Base-by-base conservation (phyloP, 345 rosid species). In the Hibiscus tridactylites region DNA sequence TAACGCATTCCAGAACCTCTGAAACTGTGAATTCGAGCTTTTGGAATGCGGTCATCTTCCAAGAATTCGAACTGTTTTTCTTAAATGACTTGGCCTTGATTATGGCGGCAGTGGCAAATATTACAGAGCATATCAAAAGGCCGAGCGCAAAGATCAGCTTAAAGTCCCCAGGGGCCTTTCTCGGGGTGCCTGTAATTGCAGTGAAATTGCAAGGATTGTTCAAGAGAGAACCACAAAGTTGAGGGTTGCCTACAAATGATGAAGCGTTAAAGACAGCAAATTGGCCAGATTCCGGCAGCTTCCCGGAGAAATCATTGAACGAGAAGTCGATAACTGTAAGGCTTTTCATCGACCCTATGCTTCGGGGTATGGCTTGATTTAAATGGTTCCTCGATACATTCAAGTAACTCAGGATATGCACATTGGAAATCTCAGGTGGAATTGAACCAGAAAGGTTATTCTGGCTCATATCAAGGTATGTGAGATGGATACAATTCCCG, bases 31-130 rank as follows among this genome's bases (percentile, higher is more conserved):
- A 89, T 71, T 84, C 90, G 8, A 89, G 83, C 75, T 84, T 87
- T 71, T 89, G 91, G 72, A 87, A 89, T 16, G 88, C 77, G 3
- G 91, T 85, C 81, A 89, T 79, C 79, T 83, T 89, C 95, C 91
- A 89, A 0, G 78, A 61, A 50, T 70, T 54, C 0, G 82, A 39
- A 2, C 66, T 61, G 0, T 68, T 79, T 53, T 74, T 85, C 76
- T 80, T 81, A 61, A 81, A 75, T 4, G 82, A 83, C 64, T 67
- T 83, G 19, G 86, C 80, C 77, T 82, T 87, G 72, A 83, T 71
- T 65, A 89, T 76, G 49, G 88, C 91, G 9, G 83, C 78, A 1
- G 61, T 63, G 31, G 78, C 84, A 35, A 89, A 86, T 6, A 80
- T 61, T 24, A 86, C 29, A 0, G 88, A 85, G 71, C 90, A 89